Base-by-base conservation (phyloP, 106 monocot genomes). In the Vanilla planifolia region DNA sequence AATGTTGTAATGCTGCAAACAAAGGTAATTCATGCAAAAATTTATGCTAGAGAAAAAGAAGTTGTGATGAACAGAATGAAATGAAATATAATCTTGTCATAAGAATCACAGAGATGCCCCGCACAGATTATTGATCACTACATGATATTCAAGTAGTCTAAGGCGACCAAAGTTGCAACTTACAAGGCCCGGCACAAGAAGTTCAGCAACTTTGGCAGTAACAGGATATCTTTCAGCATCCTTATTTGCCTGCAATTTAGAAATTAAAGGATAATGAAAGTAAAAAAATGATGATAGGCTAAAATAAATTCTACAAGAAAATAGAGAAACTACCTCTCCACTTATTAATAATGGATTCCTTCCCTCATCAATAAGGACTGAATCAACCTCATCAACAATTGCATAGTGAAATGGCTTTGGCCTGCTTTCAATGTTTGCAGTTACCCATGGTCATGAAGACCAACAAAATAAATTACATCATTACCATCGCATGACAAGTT, bases 401-500 rank as follows among this genome's bases (percentile, higher is more conserved):
- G 98, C 91, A 82, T 85, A 98, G 73, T 85, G 76, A 52, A 98
- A 98, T 59, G 98, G 91, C 25, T 60, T 79, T 52, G 98, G 91
- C 92, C 98, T 98, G 70, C 33, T 61, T 72, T 10, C 27, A 35
- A 10, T 33, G 17, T 26, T 62, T 24, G 61, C 10, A 9, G 11
- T 45, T 65, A 22, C 30, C 17, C 56, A 27, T 35, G 1, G 14
- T 25, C 24, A 26, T 16, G n/a, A 15, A 15, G 22, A 64, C 13
- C 43, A 48, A 45, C 15, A 43, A 43, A 47, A 6, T 9, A 40
- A 56, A 1, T 7, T 3, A 23, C 48, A 44, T 39, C 4, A 45
- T 39, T 88, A 98, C 98, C 98, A 98, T 82, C 88, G 84, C 98
- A 98, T 98, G 50, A 98, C 98, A 79, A 98, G 91, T 63, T 98